Percentiles rank a stretch among this genome's conserved stretches.
Evolutionary conservation across 257 asterid genomes (phyloP).

Genomic region (Scutellaria galericulata): DNA sequence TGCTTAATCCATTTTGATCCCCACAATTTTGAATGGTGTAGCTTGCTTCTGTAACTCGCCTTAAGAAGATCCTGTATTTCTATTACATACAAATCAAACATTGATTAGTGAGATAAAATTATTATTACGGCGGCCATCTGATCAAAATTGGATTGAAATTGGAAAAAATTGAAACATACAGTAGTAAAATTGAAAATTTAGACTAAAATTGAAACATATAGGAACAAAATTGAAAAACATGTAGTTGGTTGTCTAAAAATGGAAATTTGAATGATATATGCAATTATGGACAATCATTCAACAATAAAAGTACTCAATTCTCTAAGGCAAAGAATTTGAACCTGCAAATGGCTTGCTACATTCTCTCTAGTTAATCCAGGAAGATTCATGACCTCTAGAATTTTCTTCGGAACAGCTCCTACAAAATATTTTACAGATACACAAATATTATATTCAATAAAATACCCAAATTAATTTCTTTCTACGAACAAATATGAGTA

Average conservation of each 20-base stretch:
- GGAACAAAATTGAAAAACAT: too few relatives aligned
- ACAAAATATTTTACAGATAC: not conserved
- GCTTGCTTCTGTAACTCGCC: constrained; percentile 53
- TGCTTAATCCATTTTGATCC: constrained; percentile 27
- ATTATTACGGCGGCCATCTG: too few relatives aligned
- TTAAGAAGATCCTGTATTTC: constrained; percentile 61
- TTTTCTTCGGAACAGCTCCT: constrained; percentile 65
- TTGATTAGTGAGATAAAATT: not conserved
- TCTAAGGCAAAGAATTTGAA: constrained; percentile 15
- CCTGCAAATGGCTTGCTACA: constrained; percentile 85
- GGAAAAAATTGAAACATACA: too few relatives aligned
- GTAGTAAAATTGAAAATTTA: too few relatives aligned
- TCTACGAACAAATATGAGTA: not conserved
- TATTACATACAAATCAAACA: constrained; percentile 23
- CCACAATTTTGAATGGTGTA: constrained; percentile 28
- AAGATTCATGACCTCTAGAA: constrained; percentile 57
- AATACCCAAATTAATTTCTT: not conserved
- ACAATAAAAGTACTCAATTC: not conserved
- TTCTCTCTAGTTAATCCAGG: constrained; percentile 60
- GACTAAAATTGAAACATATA: too few relatives aligned
- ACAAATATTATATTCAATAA: not conserved
- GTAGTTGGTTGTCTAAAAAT: too few relatives aligned
- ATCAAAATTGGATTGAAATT: too few relatives aligned
- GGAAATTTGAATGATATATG: not conserved
- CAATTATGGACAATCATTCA: not conserved